Evolutionary conservation across 2,329 filamentous ascomycete species (phyloP).

Genomic region (Penicillium olsonii): DNA sequence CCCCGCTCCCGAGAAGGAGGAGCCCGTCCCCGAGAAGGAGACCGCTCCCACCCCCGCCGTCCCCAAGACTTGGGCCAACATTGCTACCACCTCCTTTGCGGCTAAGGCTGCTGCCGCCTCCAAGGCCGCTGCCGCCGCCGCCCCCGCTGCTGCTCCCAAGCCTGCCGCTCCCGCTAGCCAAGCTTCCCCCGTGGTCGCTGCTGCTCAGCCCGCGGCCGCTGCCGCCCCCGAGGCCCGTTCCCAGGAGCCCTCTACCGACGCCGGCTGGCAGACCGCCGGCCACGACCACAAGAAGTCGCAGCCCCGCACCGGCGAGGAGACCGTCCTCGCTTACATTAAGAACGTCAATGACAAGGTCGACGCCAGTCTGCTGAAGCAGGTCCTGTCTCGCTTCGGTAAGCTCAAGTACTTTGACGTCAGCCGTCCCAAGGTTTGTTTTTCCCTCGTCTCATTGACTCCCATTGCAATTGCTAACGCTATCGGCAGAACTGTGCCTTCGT

Average conservation of each 20-base stretch:
- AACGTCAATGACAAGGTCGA: slow-evolving; percentile 90
- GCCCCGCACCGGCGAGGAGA: slow-evolving; percentile 68
- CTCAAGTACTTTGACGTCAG: slow-evolving; percentile 65
- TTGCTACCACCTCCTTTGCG: slow-evolving; percentile 46
- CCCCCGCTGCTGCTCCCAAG: slow-evolving; percentile 40
- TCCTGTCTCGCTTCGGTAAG: slow-evolving; percentile 69
- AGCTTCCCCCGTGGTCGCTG: slow-evolving; percentile 31
- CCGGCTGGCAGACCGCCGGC: slow-evolving; percentile 87
- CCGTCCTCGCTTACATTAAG: slow-evolving; percentile 87
- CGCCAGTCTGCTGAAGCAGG: slow-evolving; percentile 68
- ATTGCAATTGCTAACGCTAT: slow-evolving; percentile 1
- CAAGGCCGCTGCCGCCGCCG: slow-evolving; percentile 35
- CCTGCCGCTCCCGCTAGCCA: slow-evolving; percentile 34
- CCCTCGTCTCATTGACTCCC: not conserved
- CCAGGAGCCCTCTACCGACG: slow-evolving; percentile 74
- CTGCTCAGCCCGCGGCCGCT: slow-evolving; percentile 39
- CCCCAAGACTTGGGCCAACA: slow-evolving; percentile 65
- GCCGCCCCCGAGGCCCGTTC: slow-evolving; percentile 43
- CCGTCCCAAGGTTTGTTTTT: slow-evolving; percentile 68
- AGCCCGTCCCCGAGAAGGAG: slow-evolving; percentile 56
- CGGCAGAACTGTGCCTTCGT: slow-evolving; percentile 91
- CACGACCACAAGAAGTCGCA: slow-evolving; percentile 79
- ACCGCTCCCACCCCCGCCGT: slow-evolving; percentile 50
- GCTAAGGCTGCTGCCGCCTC: slow-evolving; percentile 42
- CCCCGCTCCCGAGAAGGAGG: slow-evolving; percentile 50